Base-by-base conservation (phyloP, 78 protist species). In the Dictyostelium firmibasis region DNA sequence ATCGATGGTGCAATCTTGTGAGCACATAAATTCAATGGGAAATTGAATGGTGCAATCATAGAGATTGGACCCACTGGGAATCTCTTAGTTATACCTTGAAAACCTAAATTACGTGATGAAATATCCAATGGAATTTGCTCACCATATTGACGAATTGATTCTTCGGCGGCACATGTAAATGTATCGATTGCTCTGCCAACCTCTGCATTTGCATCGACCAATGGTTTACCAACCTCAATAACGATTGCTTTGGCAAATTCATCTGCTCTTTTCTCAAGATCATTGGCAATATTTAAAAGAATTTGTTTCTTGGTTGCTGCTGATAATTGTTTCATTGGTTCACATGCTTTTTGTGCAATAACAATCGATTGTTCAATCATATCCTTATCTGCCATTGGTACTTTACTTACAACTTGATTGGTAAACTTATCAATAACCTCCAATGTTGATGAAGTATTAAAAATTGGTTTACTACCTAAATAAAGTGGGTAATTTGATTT, bases 1-100 rank as follows among this genome's bases (percentile, higher is more conserved):
- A 98, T 43, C 0, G 98, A 96, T 25, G 98, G 97, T 33, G 96
- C 97, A 78, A 97, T 78, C 81, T 97, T 97, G 85, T 97, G 98
- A 3, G 97, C 98, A 77, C 91, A 87, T 23, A 97, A 31, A 86
- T 97, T 97, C 62, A 97, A 35, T 16, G 98, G 98, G 57, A 97
- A 97, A 79, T 96, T 96, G 92, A 96, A 96, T 62, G 98, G 98
- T 4, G 95, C 87, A 84, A 96, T 93, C 95, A 86, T 81, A 13
- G 97, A 86, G 35, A 96, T 67, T 31, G 93, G 97, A 11, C 97
- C 97, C 29, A 92, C 16, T n/a, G 97, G 97, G 78, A 96, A 96
- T 36, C 92, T 44, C 57, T 83, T 86, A n/a, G 94, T 70, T 4
- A 94, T 81, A 31, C 85, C 81, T 81, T 47, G 64, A 47, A 89